Evolutionary conservation across 2,329 filamentous ascomycete species (phyloP).

Genomic region (Penicillium fuscoglaucum): DNA sequence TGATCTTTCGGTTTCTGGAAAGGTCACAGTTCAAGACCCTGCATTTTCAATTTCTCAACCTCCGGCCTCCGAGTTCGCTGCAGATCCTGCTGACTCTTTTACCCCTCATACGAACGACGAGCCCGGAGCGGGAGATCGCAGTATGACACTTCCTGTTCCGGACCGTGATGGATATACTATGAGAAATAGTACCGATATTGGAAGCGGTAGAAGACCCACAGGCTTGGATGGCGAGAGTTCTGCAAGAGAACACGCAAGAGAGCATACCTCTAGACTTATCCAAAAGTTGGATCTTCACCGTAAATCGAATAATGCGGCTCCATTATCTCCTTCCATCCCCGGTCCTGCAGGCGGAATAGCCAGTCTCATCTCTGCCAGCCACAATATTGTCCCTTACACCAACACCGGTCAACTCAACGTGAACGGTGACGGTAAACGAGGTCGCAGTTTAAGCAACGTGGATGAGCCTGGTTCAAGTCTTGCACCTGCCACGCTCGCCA

Average conservation of each 20-base stretch:
- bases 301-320: slow-evolving; percentile 64
- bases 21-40: slow-evolving; percentile 56
- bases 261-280: slow-evolving; percentile 85
- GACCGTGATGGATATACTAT: slow-evolving; percentile 59
- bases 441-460: slow-evolving; percentile 32
- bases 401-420: slow-evolving; percentile 46
- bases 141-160: slow-evolving; percentile 65
- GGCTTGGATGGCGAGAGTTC: slow-evolving; percentile 60
- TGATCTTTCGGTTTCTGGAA: slow-evolving; percentile 46
- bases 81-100: slow-evolving; percentile 70
- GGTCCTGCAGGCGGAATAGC: slow-evolving; percentile 68
- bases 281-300: slow-evolving; percentile 89
- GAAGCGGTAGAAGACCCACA: slow-evolving; percentile 49
- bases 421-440: slow-evolving; percentile 36
- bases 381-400: slow-evolving; percentile 71
- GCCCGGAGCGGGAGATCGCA: slow-evolving; percentile 57
- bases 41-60: slow-evolving; percentile 93
- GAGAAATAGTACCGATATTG: slow-evolving; percentile 73
- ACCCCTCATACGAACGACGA: slow-evolving; percentile 57
- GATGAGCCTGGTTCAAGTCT: slow-evolving; percentile 64
- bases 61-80: slow-evolving; percentile 85
- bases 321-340: slow-evolving; percentile 45
- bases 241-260: slow-evolving; percentile 69
- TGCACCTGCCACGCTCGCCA: slow-evolving; percentile 78
- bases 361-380: slow-evolving; percentile 80